A percentile compares a stretch with the other conserved stretches of the same genome.
Conservation (phyloP, 1,139 yeast species). For the Hansenula anomala region DNA sequence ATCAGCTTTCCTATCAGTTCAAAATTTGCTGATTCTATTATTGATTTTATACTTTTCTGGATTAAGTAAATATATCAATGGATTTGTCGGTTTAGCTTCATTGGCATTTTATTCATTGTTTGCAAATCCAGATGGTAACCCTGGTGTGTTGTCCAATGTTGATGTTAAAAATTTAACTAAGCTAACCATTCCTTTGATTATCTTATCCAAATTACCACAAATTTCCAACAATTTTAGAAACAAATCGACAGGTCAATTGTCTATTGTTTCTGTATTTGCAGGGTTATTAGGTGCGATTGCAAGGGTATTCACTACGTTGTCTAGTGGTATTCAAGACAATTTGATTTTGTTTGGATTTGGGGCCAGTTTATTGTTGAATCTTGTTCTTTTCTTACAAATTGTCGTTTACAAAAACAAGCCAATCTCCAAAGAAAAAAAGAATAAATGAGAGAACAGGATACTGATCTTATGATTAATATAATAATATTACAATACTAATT, state of each 20-base stretch:
- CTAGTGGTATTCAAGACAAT: conserved; percentile 31
- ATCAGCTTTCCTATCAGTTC: conserved; percentile 33
- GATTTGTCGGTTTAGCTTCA: conserved; percentile 22
- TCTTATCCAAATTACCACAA: conserved; percentile 54
- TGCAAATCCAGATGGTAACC: conserved; percentile 15
- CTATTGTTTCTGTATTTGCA: conserved; percentile 49
- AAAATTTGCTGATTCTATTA: conserved; percentile 31
- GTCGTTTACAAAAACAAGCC: conserved; percentile 21
- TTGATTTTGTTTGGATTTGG: conserved; percentile 28
- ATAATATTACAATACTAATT: no score
- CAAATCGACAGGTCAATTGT: conserved; percentile 50
- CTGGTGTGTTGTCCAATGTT: conserved; percentile 19
- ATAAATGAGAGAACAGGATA: conserved; percentile 5
- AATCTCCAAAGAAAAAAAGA: conserved; percentile 12
- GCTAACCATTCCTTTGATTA: conserved; percentile 48
- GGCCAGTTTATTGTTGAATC: conserved; percentile 29
- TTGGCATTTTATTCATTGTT: conserved; percentile 14
- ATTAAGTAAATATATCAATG: conserved; percentile 11
- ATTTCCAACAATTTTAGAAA: conserved; percentile 41
- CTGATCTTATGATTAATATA: no score
- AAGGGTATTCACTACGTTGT: conserved; percentile 53
- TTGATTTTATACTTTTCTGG: conserved; percentile 27
- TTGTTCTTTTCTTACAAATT: conserved; percentile 30
- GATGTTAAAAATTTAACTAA: conserved; percentile 36
- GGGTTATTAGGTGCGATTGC: conserved; percentile 51